Evolutionary conservation across 202 grass and related monocot genomes (phyloP).

Genomic region (Bolboschoenoplectus hybrid): DNA sequence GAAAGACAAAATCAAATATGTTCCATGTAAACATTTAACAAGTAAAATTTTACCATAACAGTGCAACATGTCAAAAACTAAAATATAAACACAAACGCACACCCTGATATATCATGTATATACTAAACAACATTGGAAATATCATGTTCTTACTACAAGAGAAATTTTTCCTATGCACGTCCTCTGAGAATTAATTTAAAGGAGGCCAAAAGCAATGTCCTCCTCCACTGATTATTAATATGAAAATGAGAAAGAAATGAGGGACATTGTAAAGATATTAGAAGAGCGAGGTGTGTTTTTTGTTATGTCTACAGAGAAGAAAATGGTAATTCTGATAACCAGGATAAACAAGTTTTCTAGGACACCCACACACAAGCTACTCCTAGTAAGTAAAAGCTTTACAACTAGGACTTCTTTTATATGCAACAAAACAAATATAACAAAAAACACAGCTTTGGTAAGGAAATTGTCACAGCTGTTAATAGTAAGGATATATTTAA

Average conservation of each 20-base stretch:
- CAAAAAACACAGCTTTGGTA: neutral
- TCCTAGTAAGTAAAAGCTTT: neutral
- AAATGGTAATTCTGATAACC: neutral
- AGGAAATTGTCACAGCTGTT: neutral
- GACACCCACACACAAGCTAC: neutral
- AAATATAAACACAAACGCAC: neutral
- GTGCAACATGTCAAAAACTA: neutral
- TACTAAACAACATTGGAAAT: neutral
- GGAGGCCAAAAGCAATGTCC: neutral
- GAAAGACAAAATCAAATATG: neutral
- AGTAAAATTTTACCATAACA: neutral
- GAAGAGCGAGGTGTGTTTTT: neutral
- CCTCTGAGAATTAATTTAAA: neutral
- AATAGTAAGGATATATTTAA: neutral
- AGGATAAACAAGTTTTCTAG: neutral
- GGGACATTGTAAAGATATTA: neutral
- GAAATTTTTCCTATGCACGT: neutral
- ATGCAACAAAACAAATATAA: slow-evolving; percentile 2
- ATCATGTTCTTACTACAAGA: neutral
- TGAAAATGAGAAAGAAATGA: neutral
- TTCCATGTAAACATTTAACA: neutral
- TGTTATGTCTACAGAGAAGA: neutral
- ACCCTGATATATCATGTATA: neutral
- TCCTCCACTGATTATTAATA: neutral
- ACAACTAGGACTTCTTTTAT: neutral